phyloP scores from a whole-genome alignment of 1,139 yeast species.

The Scheffersomyces illinoinensis region DNA sequence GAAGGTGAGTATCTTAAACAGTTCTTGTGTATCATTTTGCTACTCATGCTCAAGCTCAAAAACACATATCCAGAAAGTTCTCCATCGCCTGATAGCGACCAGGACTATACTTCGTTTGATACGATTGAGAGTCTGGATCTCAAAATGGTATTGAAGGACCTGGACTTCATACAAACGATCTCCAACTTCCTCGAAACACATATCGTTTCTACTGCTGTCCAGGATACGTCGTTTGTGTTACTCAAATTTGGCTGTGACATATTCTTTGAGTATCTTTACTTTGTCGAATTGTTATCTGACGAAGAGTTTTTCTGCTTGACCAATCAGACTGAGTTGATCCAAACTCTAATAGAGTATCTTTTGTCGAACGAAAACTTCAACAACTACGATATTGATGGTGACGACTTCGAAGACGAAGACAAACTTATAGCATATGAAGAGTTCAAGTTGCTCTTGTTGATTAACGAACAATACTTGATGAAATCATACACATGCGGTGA shows the following conservation, averaged over 20 bases:
- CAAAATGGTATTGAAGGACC: slow-evolving; percentile 31
- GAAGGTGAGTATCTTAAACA: slow-evolving; percentile 34
- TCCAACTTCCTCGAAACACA: slow-evolving; percentile 38
- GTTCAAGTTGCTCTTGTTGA: slow-evolving; percentile 69
- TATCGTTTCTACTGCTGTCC: slow-evolving; percentile 19
- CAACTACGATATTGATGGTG: slow-evolving; percentile 35
- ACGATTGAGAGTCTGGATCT: slow-evolving; percentile 21
- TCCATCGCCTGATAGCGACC: slow-evolving; percentile 1
- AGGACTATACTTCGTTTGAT: slow-evolving; percentile 3
- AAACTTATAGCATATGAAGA: slow-evolving; percentile 66
- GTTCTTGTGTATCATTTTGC: slow-evolving; percentile 36
- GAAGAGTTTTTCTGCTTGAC: slow-evolving; percentile 34
- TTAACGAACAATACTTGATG: slow-evolving; percentile 88
- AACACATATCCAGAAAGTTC: slow-evolving; percentile 15
- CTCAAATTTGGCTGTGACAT: slow-evolving; percentile 45
- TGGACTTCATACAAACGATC: slow-evolving; percentile 49
- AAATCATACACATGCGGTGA: slow-evolving; percentile 37
- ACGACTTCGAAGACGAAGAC: slow-evolving; percentile 56
- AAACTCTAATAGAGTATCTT: slow-evolving; percentile 50
- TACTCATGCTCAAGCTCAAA: slow-evolving; percentile 36
- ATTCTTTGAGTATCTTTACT: slow-evolving; percentile 44
- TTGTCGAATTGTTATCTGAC: slow-evolving; percentile 35
- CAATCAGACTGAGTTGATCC: slow-evolving; percentile 26
- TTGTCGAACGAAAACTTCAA: slow-evolving; percentile 51
- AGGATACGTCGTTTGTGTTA: slow-evolving; percentile 31